Conservation (phyloP, 805 yeast genomes). For the Candida endomychidarum region DNA sequence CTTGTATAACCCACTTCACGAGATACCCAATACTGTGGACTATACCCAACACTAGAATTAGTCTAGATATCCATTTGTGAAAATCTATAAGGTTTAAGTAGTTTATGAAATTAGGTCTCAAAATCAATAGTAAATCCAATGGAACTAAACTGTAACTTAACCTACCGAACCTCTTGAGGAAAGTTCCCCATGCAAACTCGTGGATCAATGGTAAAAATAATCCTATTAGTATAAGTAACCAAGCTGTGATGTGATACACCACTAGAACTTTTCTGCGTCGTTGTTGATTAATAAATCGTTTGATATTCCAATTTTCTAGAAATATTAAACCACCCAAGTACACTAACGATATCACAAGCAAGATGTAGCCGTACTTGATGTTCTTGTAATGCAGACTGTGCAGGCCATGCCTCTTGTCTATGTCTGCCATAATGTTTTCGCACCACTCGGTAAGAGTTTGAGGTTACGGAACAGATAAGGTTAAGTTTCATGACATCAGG, state of each 20-base stretch:
- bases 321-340: conserved; percentile 16
- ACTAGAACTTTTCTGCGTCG: conserved; percentile 29
- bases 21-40: conserved; percentile 56
- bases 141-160: conserved; percentile 59
- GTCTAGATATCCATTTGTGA: conserved; percentile 73
- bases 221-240: conserved; percentile 27
- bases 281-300: conserved; percentile 16
- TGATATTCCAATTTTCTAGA: conserved; percentile 8
- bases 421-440: background rate
- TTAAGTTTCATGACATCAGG: too few species aligned
- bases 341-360: conserved; percentile 41
- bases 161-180: conserved; percentile 60
- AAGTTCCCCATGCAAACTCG: conserved; percentile 14
- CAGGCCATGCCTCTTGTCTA: conserved; percentile 44
- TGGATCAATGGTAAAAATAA: conserved; percentile 27
- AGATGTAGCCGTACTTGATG: conserved; percentile 57
- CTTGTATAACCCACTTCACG: conserved; percentile 46
- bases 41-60: conserved; percentile 45
- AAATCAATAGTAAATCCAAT: conserved; percentile 52
- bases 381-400: conserved; percentile 49
- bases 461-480: too few species aligned
- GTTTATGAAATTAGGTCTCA: conserved; percentile 48
- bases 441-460: too few species aligned
- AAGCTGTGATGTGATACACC: conserved; percentile 32
- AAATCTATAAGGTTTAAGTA: conserved; percentile 56